Evolutionary conservation across 164 flowering plant species (phyloP).

Genomic region (Amborella trichopoda): DNA sequence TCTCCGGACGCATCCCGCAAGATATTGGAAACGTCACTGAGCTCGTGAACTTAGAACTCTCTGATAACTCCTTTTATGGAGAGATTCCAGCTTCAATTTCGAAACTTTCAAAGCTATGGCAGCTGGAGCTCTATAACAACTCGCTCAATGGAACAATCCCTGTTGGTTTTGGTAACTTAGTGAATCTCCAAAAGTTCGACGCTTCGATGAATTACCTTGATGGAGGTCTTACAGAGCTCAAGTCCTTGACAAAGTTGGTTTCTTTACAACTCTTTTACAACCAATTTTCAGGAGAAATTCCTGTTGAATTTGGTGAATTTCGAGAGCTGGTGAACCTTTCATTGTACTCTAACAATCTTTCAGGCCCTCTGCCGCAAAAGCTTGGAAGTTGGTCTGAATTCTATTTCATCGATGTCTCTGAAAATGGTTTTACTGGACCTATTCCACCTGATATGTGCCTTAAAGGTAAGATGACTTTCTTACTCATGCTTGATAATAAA

Average conservation of each 20-base stretch:
- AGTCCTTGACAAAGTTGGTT: slow-evolving; percentile 19
- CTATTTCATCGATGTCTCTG: slow-evolving; percentile 65
- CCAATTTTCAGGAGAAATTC: slow-evolving; percentile 35
- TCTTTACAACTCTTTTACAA: slow-evolving; percentile 44
- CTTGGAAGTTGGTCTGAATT: slow-evolving; percentile 83
- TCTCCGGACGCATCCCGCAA: slow-evolving; percentile 48
- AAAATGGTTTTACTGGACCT: slow-evolving; percentile 54
- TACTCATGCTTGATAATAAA: slow-evolving; percentile 51
- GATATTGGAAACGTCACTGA: slow-evolving; percentile 46
- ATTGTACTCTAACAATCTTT: slow-evolving; percentile 47
- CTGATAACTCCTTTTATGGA: slow-evolving; percentile 41
- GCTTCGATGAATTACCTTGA: slow-evolving; percentile 31
- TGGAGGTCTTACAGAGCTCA: slow-evolving; percentile 38
- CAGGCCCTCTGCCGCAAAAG: slow-evolving; percentile 53
- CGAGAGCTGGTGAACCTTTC: slow-evolving; percentile 51
- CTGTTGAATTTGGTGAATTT: slow-evolving; percentile 53
- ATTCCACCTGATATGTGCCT: slow-evolving; percentile 95
- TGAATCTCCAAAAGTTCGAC: slow-evolving; percentile 32
- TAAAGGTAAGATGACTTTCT: slow-evolving; percentile 54
- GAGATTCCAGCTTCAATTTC: slow-evolving; percentile 45
- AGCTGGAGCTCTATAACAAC: slow-evolving; percentile 62
- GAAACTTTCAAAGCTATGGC: slow-evolving; percentile 53
- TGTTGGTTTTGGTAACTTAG: slow-evolving; percentile 42
- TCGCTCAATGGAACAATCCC: slow-evolving; percentile 50
- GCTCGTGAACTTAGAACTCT: slow-evolving; percentile 45